phyloP scores from a whole-genome alignment of 208 protist species.

The Naegleria lovaniensis region DNA sequence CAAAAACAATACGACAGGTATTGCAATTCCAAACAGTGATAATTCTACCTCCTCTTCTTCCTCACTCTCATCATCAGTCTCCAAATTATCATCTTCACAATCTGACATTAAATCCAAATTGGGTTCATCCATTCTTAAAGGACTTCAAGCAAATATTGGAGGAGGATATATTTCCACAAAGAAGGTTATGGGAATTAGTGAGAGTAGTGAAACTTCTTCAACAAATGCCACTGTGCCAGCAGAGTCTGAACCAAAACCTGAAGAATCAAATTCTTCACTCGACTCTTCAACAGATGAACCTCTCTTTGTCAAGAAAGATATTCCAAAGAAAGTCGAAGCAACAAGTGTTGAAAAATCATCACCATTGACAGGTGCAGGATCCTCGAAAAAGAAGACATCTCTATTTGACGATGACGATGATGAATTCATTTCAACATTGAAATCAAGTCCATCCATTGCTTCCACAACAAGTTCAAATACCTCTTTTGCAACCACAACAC shows the following conservation, averaged over 20 bases:
- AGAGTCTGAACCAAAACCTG: not conserved
- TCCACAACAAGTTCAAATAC: no score
- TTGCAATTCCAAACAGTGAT: no score
- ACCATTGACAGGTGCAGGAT: not conserved
- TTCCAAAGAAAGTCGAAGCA: not conserved
- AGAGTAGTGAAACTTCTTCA: no score
- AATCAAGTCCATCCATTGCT: no score
- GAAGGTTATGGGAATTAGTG: not conserved
- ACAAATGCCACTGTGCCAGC: not conserved
- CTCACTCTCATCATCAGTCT: no score
- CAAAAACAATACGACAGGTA: no score
- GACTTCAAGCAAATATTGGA: not conserved
- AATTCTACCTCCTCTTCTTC: no score
- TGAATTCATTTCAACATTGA: not conserved
- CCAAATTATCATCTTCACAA: not conserved
- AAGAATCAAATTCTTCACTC: not conserved
- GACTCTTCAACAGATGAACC: not conserved
- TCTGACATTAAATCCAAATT: not conserved
- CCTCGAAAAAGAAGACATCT: not conserved
- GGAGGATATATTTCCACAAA: not conserved
- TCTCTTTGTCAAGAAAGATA: not conserved
- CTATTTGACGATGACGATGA: not conserved
- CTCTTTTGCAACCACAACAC: not conserved
- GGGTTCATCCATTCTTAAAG: not conserved
- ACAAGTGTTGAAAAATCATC: not conserved